Percentiles rank a stretch among this genome's conserved stretches.
Conservation (phyloP, 2,329 filamentous ascomycete species). For the Diaporthe citri region DNA sequence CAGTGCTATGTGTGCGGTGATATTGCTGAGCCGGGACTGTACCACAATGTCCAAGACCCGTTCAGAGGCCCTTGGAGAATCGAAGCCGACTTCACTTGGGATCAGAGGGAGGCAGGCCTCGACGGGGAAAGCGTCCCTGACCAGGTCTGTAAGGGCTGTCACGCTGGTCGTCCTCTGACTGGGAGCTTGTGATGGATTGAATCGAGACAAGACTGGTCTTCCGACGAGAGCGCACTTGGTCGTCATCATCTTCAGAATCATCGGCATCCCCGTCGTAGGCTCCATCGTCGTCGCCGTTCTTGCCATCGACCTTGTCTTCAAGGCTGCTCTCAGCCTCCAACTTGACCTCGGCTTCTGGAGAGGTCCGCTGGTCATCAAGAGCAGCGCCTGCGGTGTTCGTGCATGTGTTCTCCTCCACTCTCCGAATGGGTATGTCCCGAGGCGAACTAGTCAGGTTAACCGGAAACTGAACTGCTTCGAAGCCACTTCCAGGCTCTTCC, state of each 20-base stretch:
- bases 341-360: neutral
- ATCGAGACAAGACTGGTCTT: neutral
- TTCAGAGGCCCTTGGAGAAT: neutral
- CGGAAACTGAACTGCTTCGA: neutral
- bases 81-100: neutral
- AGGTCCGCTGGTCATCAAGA: neutral
- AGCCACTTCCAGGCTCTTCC: neutral
- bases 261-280: neutral
- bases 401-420: neutral
- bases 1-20: too few species aligned
- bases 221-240: neutral
- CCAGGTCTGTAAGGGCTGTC: neutral
- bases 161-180: neutral
- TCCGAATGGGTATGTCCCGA: neutral
- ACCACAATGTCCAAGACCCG: neutral
- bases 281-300: neutral
- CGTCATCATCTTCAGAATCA: neutral
- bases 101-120: neutral
- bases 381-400: neutral
- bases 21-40: too few species aligned
- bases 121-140: neutral
- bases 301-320: neutral
- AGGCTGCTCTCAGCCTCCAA: neutral
- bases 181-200: neutral
- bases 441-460: too few species aligned